phyloP scores from a whole-genome alignment of 176 grass and related monocot genomes.

The Pharus latifolius region DNA sequence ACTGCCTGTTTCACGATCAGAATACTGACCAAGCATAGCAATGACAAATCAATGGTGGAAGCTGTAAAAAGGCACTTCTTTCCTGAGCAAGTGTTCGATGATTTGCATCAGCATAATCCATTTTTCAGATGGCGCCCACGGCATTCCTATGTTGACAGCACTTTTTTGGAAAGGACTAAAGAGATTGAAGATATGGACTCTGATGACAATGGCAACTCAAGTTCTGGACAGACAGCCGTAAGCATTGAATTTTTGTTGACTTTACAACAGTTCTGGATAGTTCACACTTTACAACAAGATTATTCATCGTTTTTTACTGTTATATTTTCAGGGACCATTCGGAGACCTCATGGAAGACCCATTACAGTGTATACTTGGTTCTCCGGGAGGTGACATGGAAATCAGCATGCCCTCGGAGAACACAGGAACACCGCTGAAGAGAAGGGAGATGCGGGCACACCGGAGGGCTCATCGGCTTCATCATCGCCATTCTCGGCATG shows the following conservation, averaged over 20 bases:
- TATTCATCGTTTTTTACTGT: neutral
- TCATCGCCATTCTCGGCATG: neutral
- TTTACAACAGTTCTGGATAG: neutral
- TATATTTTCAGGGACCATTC: slow-evolving; percentile 17
- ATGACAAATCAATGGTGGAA: slow-evolving; percentile 28
- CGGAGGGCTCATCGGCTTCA: slow-evolving; percentile 25
- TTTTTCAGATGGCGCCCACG: slow-evolving; percentile 57
- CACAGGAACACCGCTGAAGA: slow-evolving; percentile 1
- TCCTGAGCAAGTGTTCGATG: slow-evolving; percentile 61
- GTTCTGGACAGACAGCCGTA: slow-evolving; percentile 17
- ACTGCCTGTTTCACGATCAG: slow-evolving; percentile 24
- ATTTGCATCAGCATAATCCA: slow-evolving; percentile 55
- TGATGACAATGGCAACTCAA: neutral
- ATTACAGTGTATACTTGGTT: slow-evolving; percentile 55
- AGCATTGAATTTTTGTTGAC: slow-evolving; percentile 6
- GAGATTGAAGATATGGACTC: slow-evolving; percentile 16
- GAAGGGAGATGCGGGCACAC: slow-evolving; percentile 18
- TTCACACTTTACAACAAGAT: neutral
- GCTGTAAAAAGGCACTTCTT: slow-evolving; percentile 53
- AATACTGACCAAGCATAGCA: slow-evolving; percentile 59
- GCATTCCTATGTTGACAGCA: slow-evolving; percentile 26
- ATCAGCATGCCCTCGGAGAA: slow-evolving; percentile 7
- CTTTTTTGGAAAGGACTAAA: slow-evolving; percentile 25
- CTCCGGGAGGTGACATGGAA: slow-evolving; percentile 22
- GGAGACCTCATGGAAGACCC: slow-evolving; percentile 56